Base-by-base conservation (phyloP, 208 protist species). In the Leishmania mexicana region DNA sequence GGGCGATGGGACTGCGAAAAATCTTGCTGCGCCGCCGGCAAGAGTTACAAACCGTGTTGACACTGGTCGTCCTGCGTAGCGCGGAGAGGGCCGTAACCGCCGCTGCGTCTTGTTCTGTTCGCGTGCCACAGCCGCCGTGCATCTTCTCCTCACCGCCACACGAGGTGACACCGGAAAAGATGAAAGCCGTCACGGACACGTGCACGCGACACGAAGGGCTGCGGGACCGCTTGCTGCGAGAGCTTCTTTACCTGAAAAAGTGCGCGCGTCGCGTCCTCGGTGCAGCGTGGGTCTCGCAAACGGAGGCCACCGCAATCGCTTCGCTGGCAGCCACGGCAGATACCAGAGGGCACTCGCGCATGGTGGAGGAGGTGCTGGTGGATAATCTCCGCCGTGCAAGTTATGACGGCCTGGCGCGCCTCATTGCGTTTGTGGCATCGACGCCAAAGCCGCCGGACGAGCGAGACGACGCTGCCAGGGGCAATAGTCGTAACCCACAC, bases 241-340 rank as follows among this genome's bases (percentile, higher is more conserved):
- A 93, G 75, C 72, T 93, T 1, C 73, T 91, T 24, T 93, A 84
- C 76, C 80, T 93, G 10, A 85, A 89, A 70, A 87, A 90, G 82
- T 70, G 84, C 45, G 78, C 78, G 6, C 78, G 73, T 21, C 83
- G 83, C 2, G 78, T 67, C 72, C 76, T 86, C 19, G 83, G 83
- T 1, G 45, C 62, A 35, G 78, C n/a, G 21, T 86, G 83, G 83
- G 57, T 86, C 65, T 75, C 83, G 40, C 64, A 60, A n/a, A 51
- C n/a, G 19, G 83, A 86, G 58, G 64, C 73, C 0, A 7, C 51
- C 0, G 83, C 78, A 1, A 51, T 86, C 15, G 54, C 83, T 15
- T 21, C 53, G n/a, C 35, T 67, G 11, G 45, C 49, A 35, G 21
- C 28, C 35, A 49, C n/a, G 10, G 35, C 31, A 24, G 51, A 65